Evolutionary conservation across 768 basidiomycete genomes (phyloP), one percentile per base, ranked within the genome.

Genomic region (Xerocomus potaroensis): DNA sequence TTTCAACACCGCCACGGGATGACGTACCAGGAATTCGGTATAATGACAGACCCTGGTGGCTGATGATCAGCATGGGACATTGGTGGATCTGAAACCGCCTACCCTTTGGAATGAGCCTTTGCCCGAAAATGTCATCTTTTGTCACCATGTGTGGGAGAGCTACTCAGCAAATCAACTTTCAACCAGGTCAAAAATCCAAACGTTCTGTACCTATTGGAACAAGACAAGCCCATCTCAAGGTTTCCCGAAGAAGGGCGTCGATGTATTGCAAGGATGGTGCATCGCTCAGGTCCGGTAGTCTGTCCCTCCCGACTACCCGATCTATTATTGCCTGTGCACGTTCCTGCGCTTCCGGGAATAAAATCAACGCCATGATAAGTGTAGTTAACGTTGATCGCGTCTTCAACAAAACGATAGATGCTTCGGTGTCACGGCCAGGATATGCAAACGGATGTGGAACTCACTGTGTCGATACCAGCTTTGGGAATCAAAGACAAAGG

Each of bases 61-160:
- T 5, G 9, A n/a, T 7, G 24, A 9, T 55, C 7, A 51, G 24
- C 5, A 14, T n/a, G n/a, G n/a, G n/a, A n/a, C n/a, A n/a, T n/a
- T n/a, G n/a, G n/a, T n/a, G n/a, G n/a, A n/a, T n/a, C n/a, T n/a
- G n/a, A n/a, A n/a, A 14, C 14, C 5, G 33, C 51, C 15, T n/a
- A 51, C 79, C 80, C 46, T 72, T 71, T 5, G 80, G 80, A 45
- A 83, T 83, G 3, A 73, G 58, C 33, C 73, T 73, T 11, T 70
- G 69, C 29, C 68, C 60, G 43, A 73, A 76, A 14, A 66, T 39
- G 32, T 75, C 73, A 43, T 73, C 72, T 32, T 65, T 57, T 0
- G 68, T 70, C 3, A 59, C 36, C 31, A 42, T 42, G 40, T 66
- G 69, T 12, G 68, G 62, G 16, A 68, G 27, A 15, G 53, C 67